Conservation (phyloP, 805 yeast genomes). For the Kuraishia cidri region DNA sequence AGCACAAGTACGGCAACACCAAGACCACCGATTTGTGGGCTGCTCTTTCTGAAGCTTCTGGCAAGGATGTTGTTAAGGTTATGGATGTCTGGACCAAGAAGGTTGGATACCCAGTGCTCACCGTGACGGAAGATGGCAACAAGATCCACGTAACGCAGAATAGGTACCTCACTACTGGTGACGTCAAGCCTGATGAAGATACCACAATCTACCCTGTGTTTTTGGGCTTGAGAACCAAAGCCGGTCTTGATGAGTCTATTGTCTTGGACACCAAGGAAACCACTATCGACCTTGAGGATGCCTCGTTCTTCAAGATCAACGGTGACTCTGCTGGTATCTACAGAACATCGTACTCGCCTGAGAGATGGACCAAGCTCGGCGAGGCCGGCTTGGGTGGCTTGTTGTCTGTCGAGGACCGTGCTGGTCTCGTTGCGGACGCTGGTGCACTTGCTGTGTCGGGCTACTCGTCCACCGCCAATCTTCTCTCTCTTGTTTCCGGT, state of each 20-base stretch:
- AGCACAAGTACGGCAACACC: conserved; percentile 73
- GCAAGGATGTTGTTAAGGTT: conserved; percentile 60
- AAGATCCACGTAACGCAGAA: conserved; percentile 55
- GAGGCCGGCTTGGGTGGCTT: conserved; percentile 44
- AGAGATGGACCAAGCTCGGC: conserved; percentile 64
- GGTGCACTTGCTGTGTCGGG: conserved; percentile 67
- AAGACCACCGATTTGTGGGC: conserved; percentile 72
- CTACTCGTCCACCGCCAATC: conserved; percentile 49
- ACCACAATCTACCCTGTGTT: conserved; percentile 61
- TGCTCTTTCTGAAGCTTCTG: conserved; percentile 59
- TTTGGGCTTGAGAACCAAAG: conserved; percentile 48
- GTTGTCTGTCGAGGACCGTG: conserved; percentile 68
- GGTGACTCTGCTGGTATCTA: conserved; percentile 70
- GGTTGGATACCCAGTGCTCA: conserved; percentile 69
- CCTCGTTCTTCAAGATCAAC: conserved; percentile 56
- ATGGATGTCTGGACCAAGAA: conserved; percentile 80
- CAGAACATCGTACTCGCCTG: conserved; percentile 62
- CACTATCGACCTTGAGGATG: conserved; percentile 34
- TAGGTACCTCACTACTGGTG: conserved; percentile 71
- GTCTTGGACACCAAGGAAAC: conserved; percentile 37
- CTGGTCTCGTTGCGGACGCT: conserved; percentile 77
- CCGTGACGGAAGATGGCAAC: conserved; percentile 49
- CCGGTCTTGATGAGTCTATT: conserved; percentile 52
- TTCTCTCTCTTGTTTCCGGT: conserved; percentile 47
- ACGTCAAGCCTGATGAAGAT: conserved; percentile 70